Percentiles rank a stretch among this genome's conserved stretches.
Evolutionary conservation across 2,329 filamentous ascomycete species (phyloP).

Genomic region (Claviceps digitariae): DNA sequence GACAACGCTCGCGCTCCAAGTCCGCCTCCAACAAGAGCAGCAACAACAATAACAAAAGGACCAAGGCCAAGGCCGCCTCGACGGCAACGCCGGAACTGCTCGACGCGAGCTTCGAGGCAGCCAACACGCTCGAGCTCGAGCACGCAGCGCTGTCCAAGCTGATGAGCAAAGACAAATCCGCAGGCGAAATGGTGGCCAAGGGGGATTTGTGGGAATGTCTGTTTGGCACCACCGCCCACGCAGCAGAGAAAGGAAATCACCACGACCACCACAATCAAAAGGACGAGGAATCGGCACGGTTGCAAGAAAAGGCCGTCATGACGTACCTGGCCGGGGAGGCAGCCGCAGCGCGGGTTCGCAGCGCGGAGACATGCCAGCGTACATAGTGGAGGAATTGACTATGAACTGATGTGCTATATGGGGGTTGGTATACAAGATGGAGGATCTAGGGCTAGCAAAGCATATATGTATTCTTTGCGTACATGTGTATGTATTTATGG

Average conservation of each 20-base stretch:
- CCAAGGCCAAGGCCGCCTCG: slow-evolving; percentile 16
- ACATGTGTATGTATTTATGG: no score
- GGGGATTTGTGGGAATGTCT: slow-evolving; percentile 81
- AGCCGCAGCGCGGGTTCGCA: slow-evolving; percentile 12
- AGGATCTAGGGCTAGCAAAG: no score
- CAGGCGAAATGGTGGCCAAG: slow-evolving; percentile 67
- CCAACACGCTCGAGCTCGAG: slow-evolving; percentile 75
- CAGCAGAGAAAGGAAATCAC: slow-evolving; percentile 6
- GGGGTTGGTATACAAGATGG: no score
- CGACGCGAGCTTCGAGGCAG: slow-evolving; percentile 58
- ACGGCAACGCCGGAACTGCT: slow-evolving; percentile 29
- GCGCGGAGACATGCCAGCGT: neutral
- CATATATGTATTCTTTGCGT: no score
- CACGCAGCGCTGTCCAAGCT: slow-evolving; percentile 56
- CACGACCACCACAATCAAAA: slow-evolving; percentile 1
- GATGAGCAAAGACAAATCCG: slow-evolving; percentile 53
- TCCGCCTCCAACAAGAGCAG: no score
- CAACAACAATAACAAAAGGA: slow-evolving; percentile 19
- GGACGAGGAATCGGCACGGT: slow-evolving; percentile 13
- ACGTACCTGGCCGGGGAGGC: slow-evolving; percentile 33
- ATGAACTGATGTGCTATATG: neutral
- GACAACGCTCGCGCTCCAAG: neutral
- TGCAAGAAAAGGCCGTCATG: slow-evolving; percentile 23
- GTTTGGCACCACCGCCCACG: slow-evolving; percentile 47
- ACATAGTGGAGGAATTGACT: neutral